phyloP scores from a whole-genome alignment of 768 basidiomycete genomes.

The Lactarius deliciosus region DNA sequence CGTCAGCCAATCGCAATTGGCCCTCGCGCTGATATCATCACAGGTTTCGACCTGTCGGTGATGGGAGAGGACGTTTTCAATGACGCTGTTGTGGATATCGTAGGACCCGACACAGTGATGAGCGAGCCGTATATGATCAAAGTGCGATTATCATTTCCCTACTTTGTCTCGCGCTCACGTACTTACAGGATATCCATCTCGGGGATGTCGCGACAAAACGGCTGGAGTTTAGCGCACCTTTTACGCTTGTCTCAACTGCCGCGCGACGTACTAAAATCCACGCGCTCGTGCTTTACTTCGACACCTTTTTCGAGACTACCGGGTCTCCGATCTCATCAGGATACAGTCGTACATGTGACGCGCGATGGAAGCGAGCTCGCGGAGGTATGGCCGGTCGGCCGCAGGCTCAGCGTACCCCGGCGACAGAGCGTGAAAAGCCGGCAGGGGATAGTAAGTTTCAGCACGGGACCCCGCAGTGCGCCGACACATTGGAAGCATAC shows the following conservation, averaged over 20 bases:
- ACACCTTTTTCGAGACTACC: conserved; percentile 80
- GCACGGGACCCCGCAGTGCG: conserved; percentile 83
- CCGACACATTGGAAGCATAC: conserved; percentile 99
- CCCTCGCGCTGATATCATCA: not conserved
- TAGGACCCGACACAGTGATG: conserved; percentile 61
- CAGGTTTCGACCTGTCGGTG: conserved; percentile 84
- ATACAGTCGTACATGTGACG: conserved; percentile 53
- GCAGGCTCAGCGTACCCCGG: conserved; percentile 58
- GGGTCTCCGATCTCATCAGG: conserved; percentile 53
- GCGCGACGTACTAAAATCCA: conserved; percentile 63
- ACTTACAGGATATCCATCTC: conserved; percentile 70
- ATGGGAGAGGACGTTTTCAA: conserved; percentile 77
- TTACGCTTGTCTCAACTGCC: conserved; percentile 67
- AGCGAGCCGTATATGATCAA: conserved; percentile 66
- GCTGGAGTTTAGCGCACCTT: conserved; percentile 77
- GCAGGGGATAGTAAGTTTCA: conserved; percentile 66
- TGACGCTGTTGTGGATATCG: conserved; percentile 84
- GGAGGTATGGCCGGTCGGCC: conserved; percentile 78
- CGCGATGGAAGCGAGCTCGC: conserved; percentile 64
- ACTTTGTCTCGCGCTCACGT: not conserved
- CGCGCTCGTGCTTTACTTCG: conserved; percentile 89
- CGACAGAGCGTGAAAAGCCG: conserved; percentile 50
- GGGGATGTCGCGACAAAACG: conserved; percentile 61
- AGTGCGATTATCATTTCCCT: conserved; percentile 41
- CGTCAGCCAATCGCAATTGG: conserved; percentile 28